phyloP scores from a whole-genome alignment of 2,329 filamentous ascomycete genomes.

The Colletotrichum tamarilloi region DNA sequence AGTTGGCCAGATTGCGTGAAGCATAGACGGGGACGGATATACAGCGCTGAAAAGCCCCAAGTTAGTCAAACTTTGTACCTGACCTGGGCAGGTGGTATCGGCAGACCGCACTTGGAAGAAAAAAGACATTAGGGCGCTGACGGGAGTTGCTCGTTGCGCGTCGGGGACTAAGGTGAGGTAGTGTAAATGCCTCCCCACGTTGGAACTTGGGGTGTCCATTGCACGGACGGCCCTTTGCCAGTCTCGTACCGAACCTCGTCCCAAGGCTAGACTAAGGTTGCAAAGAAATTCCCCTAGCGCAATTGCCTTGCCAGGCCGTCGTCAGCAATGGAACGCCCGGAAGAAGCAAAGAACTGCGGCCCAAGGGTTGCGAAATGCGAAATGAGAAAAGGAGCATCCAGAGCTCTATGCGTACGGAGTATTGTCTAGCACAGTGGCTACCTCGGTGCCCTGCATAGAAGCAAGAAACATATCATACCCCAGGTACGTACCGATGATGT shows the following conservation, averaged over 20 bases:
- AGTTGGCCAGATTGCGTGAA: background rate
- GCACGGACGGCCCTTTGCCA: background rate
- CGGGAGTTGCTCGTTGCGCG: background rate
- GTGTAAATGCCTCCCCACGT: background rate
- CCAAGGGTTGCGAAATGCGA: conserved; percentile 5
- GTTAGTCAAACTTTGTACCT: background rate
- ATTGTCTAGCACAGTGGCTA: background rate
- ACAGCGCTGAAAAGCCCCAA: background rate
- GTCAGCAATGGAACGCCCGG: background rate
- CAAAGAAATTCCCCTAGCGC: conserved; percentile 12
- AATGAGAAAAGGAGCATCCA: background rate
- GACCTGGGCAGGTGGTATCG: background rate
- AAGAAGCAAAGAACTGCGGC: conserved; percentile 18
- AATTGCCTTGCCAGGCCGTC: conserved; percentile 16
- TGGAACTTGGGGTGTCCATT: background rate
- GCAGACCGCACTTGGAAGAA: background rate
- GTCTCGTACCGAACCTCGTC: background rate
- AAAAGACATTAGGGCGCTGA: background rate
- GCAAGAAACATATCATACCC: background rate
- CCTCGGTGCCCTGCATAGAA: background rate
- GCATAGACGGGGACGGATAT: background rate
- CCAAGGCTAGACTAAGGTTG: background rate
- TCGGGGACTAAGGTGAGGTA: background rate
- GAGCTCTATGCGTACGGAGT: background rate
- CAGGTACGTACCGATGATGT: background rate